Evolutionary conservation across 306 rosid genomes (phyloP).

Genomic region (Mimosa bimucronata): DNA sequence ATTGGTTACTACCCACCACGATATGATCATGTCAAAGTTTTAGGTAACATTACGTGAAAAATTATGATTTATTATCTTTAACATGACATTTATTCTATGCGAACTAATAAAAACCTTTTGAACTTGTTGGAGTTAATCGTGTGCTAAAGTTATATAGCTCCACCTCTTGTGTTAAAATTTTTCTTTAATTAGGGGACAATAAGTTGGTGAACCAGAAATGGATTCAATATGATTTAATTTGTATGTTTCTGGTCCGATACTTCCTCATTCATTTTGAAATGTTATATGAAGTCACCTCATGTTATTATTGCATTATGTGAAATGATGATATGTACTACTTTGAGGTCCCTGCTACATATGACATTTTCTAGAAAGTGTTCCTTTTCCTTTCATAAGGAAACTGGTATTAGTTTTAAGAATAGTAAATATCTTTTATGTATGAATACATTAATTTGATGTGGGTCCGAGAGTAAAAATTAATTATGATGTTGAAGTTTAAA

Average conservation of each 20-base stretch:
- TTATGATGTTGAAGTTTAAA: no score
- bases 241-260: not conserved
- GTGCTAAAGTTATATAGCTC: not conserved
- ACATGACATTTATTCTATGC: not conserved
- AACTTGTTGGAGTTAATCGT: not conserved
- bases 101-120: not conserved
- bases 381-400: no score
- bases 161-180: not conserved
- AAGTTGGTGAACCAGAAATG: not conserved
- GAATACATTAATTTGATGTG: no score
- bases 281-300: not conserved
- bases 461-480: no score
- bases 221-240: not conserved
- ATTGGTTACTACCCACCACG: not conserved
- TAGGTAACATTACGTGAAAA: not conserved
- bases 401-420: no score
- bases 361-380: no score
- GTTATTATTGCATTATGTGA: not conserved
- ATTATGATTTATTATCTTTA: not conserved
- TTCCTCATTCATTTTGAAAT: not conserved
- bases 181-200: not conserved
- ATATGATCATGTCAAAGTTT: not conserved
- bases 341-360: no score
- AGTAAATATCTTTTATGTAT: no score
- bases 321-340: not conserved